Evolutionary conservation across 495 filamentous ascomycete genomes (phyloP), one percentile per base, ranked within the genome.

Genomic region (Evansstolkia leycettana): DNA sequence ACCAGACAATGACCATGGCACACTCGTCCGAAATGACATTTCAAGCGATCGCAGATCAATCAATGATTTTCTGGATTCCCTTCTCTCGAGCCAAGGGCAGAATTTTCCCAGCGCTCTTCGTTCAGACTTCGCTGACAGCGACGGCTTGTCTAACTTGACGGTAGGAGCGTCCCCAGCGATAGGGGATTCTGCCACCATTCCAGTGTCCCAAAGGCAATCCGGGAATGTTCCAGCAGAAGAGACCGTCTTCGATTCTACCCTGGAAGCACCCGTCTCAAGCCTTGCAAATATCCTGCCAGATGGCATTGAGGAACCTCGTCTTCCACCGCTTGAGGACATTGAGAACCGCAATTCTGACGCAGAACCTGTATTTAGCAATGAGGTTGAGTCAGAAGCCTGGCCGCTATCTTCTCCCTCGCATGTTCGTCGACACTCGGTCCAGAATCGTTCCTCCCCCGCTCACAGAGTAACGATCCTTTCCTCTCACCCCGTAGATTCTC

Each of bases 391-490:
- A 11, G 45, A 40, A 33, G 34, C 41, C 18, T 36, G 28, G 25
- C 45, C 42, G 0, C 38, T 34, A 5, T 38, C 46, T 38, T 49
- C 50, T 23, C 37, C 41, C 36, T 27, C 35, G 7, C 46, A 28
- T n/a, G 42, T 37, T 15, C 48, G 27, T 17, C 35, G 41, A 32
- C 43, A 30, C 20, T 17, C 40, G 20, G 13, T 16, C 5, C 12
- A 31, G 2, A 36, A 30, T n/a, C 36, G 25, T 25, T 26, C 35
- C 7, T 29, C 46, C 20, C 37, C 37, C 6, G 37, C 52, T 12
- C 58, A 70, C 38, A 56, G 69, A 33, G 55, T 72, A 2, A 73
- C 69, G 0, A 55, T 65, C 2, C 64, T 73, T n/a, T 67, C 65
- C n/a, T 53, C 60, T 3, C 55, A 65, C 30, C 58, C 61, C 2